Evolutionary conservation across 2,329 filamentous ascomycete genomes (phyloP).

Genomic region (Penicillium capsulatum): DNA sequence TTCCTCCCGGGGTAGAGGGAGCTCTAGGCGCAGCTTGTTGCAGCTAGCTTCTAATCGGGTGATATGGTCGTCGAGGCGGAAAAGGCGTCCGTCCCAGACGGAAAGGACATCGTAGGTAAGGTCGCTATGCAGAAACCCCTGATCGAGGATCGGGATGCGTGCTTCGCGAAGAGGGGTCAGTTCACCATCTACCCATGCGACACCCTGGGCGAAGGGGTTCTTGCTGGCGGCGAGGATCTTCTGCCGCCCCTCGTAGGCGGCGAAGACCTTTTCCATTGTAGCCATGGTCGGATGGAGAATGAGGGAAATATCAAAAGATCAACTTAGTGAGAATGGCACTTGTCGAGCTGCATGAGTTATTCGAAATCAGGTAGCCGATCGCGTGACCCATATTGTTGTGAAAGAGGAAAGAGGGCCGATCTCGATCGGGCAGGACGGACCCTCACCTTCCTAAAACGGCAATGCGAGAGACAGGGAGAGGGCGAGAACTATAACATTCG

Average conservation of each 20-base stretch:
- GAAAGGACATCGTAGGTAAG: conserved; percentile 52
- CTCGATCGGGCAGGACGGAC: no score
- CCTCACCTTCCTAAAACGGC: no score
- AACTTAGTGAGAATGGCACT: no score
- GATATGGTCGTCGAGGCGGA: conserved; percentile 51
- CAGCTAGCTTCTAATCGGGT: conserved; percentile 44
- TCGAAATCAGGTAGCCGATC: no score
- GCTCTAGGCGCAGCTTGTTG: conserved; percentile 43
- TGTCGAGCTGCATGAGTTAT: no score
- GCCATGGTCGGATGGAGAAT: no score
- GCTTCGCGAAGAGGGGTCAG: conserved; percentile 46
- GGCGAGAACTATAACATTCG: no score
- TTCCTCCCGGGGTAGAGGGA: conserved; percentile 42
- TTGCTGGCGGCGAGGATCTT: conserved; percentile 30
- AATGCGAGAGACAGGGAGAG: no score
- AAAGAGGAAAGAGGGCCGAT: no score
- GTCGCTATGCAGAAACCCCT: conserved; percentile 52
- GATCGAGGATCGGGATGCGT: conserved; percentile 49
- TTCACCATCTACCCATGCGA: conserved; percentile 48
- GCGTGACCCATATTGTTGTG: no score
- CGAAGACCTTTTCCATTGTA: conserved; percentile 5
- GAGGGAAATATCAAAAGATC: no score
- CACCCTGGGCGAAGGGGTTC: conserved; percentile 43
- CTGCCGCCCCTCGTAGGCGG: conserved; percentile 31
- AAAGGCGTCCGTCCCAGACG: conserved; percentile 52